Evolutionary conservation across 2,329 filamentous ascomycete genomes (phyloP).

Genomic region (Pleoardoris graminearum): DNA sequence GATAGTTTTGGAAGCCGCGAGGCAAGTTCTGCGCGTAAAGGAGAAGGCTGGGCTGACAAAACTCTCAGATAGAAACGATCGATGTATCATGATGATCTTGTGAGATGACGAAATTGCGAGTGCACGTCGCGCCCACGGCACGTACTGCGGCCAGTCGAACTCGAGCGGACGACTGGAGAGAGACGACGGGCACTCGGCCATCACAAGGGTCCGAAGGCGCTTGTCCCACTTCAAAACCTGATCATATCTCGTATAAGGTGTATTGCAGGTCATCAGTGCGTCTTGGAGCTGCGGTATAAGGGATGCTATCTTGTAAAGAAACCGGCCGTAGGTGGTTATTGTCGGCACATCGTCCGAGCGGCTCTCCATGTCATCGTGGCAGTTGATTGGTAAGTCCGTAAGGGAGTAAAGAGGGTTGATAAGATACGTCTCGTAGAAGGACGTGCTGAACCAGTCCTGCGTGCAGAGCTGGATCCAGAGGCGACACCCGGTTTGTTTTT

Average conservation of each 20-base stretch:
- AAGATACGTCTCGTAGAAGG: conserved; percentile 45
- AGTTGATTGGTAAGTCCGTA: conserved; percentile 34
- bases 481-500: conserved; percentile 38
- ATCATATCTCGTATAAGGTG: conserved; percentile 45
- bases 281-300: conserved; percentile 45
- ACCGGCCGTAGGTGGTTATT: conserved; percentile 35
- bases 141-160: conserved; percentile 39
- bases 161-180: conserved; percentile 35
- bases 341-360: conserved; percentile 30
- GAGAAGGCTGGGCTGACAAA: conserved; percentile 43
- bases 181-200: conserved; percentile 33
- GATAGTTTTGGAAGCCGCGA: conserved; percentile 46
- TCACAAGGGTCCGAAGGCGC: conserved; percentile 37
- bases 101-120: conserved; percentile 19
- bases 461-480: conserved; percentile 45
- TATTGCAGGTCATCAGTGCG: conserved; percentile 36
- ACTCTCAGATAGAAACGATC: conserved; percentile 42
- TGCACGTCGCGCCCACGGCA: conserved; percentile 10
- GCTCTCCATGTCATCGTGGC: conserved; percentile 29
- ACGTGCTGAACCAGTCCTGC: conserved; percentile 48
- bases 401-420: conserved; percentile 37
- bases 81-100: conserved; percentile 48
- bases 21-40: conserved; percentile 43
- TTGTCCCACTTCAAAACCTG: conserved; percentile 43
- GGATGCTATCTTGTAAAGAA: conserved; percentile 40